phyloP scores from a whole-genome alignment of 129 eudicot genomes.

The Heracleum sosnowskyi region DNA sequence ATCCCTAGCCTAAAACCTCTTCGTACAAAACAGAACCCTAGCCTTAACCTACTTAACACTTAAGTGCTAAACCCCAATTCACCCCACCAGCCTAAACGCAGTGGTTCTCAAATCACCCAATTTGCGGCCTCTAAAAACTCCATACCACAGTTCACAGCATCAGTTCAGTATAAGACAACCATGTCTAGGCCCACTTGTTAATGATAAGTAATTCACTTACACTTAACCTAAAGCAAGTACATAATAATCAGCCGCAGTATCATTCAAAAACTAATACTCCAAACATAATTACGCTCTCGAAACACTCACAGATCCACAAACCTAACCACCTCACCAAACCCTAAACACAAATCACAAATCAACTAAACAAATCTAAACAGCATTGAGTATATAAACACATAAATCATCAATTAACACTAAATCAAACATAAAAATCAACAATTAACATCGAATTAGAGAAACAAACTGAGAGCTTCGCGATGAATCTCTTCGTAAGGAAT shows the following conservation, averaged over 20 bases:
- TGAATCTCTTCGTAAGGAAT: slow-evolving; percentile 89
- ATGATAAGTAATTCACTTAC: not conserved
- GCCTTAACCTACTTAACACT: not conserved
- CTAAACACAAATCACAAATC: not conserved
- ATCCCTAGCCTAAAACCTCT: not conserved
- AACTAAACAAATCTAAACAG: not conserved
- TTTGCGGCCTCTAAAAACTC: not conserved
- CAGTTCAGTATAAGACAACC: not conserved
- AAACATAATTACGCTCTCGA: not conserved
- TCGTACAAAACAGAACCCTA: not conserved
- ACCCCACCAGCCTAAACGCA: not conserved
- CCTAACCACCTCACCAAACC: not conserved
- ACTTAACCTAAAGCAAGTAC: not conserved
- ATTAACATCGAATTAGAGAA: not conserved
- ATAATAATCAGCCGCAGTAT: not conserved
- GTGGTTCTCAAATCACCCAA: not conserved
- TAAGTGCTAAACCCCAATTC: not conserved
- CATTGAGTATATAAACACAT: not conserved
- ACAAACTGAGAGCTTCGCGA: slow-evolving; percentile 79
- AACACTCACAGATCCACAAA: not conserved
- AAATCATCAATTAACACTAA: not conserved
- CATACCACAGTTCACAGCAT: not conserved
- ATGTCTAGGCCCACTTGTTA: not conserved
- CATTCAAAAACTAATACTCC: not conserved
- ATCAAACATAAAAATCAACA: not conserved